Evolutionary conservation across 2,329 filamentous ascomycete species (phyloP).

Genomic region (Cordyceps javanica): DNA sequence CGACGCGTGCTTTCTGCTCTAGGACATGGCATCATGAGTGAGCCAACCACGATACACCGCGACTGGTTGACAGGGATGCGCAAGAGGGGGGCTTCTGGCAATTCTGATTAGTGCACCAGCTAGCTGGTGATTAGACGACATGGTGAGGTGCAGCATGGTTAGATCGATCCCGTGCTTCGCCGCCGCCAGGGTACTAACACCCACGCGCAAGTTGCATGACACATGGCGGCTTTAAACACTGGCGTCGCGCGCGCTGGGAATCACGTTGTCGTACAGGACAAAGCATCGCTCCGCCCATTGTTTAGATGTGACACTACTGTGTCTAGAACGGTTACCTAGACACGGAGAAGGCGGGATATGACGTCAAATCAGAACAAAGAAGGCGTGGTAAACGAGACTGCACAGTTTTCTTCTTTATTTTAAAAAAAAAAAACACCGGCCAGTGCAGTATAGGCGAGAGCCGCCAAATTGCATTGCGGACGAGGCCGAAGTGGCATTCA

Average conservation of each 20-base stretch:
- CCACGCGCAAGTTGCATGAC: background rate
- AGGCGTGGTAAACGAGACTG: background rate
- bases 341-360: no score
- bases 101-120: background rate
- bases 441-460: background rate
- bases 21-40: background rate
- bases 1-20: conserved; percentile 10
- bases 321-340: background rate
- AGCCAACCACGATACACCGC: conserved; percentile 9
- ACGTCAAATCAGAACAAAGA: background rate
- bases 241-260: conserved; percentile 1
- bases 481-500: background rate
- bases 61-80: conserved; percentile 5
- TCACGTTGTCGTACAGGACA: background rate
- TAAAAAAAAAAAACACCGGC: no score
- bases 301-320: conserved; percentile 4
- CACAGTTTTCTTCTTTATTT: no score
- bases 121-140: conserved; percentile 2
- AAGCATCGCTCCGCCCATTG: background rate
- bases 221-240: background rate
- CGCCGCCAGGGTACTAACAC: background rate
- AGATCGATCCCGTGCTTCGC: conserved; percentile 13
- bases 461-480: background rate
- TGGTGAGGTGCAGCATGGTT: conserved; percentile 1
- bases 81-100: background rate